phyloP scores from a whole-genome alignment of 805 yeast genomes.

The Spencermartinsiella europaea region DNA sequence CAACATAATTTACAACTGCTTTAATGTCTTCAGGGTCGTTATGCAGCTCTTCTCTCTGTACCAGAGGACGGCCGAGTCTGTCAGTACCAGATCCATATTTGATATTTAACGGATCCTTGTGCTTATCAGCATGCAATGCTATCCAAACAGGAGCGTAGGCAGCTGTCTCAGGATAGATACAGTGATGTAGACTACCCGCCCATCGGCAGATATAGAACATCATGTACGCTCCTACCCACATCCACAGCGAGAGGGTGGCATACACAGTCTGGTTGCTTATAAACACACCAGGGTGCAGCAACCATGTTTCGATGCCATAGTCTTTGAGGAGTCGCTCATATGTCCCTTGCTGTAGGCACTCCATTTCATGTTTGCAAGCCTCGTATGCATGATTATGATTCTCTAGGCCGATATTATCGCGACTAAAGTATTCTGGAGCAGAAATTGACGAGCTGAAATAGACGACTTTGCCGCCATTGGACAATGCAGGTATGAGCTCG shows the following conservation, averaged over 20 bases:
- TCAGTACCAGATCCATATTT: conserved; percentile 72
- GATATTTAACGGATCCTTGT: conserved; percentile 42
- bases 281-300: conserved; percentile 93
- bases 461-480: conserved; percentile 57
- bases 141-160: conserved; percentile 82
- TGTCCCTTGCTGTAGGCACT: conserved; percentile 72
- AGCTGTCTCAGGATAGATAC: conserved; percentile 80
- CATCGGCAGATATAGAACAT: conserved; percentile 79
- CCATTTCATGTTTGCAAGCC: conserved; percentile 85
- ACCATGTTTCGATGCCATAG: conserved; percentile 61
- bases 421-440: conserved; percentile 64
- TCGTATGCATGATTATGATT: conserved; percentile 70
- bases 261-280: conserved; percentile 56
- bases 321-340: conserved; percentile 44
- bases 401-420: conserved; percentile 69
- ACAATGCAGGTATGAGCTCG: conserved; percentile 52
- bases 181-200: conserved; percentile 84
- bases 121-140: conserved; percentile 49
- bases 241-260: conserved; percentile 61
- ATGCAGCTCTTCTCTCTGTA: conserved; percentile 38
- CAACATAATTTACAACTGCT: conserved; percentile 62
- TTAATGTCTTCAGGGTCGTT: conserved; percentile 45
- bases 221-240: conserved; percentile 79
- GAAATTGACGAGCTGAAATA: conserved; percentile 90
- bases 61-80: conserved; percentile 58